Conservation (phyloP, 306 rosid genomes). For the Myrica gale region DNA sequence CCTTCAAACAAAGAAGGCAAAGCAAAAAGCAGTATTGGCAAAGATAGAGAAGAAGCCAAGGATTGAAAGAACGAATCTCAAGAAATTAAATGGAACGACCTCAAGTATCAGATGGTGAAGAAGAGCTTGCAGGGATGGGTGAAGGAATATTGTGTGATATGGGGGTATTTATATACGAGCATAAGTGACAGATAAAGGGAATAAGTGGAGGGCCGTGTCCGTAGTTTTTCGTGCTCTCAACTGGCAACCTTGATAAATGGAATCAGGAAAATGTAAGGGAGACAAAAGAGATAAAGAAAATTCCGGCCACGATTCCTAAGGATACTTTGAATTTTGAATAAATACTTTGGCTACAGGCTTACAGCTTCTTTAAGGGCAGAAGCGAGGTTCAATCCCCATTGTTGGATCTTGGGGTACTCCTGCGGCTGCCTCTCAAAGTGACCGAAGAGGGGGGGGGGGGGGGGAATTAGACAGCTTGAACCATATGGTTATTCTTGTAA, state of each 20-base stretch:
- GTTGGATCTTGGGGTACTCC: no score
- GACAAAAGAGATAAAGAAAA: slow-evolving; percentile 50
- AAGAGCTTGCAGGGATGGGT: slow-evolving; percentile 28
- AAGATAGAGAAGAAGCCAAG: background rate
- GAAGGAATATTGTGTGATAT: slow-evolving; percentile 40
- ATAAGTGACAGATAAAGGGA: slow-evolving; percentile 53
- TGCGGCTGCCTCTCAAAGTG: no score
- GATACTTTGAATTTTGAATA: slow-evolving; percentile 63
- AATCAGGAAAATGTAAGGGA: slow-evolving; percentile 50
- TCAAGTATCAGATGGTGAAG: slow-evolving; percentile 33
- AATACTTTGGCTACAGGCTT: slow-evolving; percentile 30
- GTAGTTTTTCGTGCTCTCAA: slow-evolving; percentile 61
- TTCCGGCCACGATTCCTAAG: slow-evolving; percentile 56
- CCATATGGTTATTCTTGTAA: background rate
- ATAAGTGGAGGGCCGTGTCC: slow-evolving; percentile 62
- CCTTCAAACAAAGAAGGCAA: background rate
- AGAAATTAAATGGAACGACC: slow-evolving; percentile 25
- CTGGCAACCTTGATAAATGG: slow-evolving; percentile 74
- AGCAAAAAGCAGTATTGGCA: background rate
- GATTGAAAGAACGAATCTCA: slow-evolving; percentile 34
- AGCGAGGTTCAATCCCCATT: no score
- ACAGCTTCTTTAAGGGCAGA: slow-evolving; percentile 34
- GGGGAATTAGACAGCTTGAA: background rate
- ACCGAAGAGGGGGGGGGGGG: no score
- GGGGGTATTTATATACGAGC: slow-evolving; percentile 59